These are phyloP conservation scores for Typha latifolia DNA, from an alignment of 176 grass and related monocot species.

Conservation along the genomic window DNA sequence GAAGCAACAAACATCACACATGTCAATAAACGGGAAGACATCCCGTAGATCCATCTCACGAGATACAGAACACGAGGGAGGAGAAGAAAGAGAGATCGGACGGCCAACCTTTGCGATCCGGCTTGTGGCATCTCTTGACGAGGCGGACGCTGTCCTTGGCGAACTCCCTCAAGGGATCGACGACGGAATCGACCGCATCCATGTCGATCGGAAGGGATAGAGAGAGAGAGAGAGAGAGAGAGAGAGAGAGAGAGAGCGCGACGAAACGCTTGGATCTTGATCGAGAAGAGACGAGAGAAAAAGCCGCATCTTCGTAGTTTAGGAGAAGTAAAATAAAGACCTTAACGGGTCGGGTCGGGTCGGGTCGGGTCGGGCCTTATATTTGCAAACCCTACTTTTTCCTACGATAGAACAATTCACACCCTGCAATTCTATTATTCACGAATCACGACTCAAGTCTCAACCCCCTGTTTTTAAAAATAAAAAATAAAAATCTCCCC, in stretches of 20 bases:
- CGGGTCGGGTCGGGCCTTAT: too few species aligned
- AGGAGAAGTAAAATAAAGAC: too few species aligned
- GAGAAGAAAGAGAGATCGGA: neutral
- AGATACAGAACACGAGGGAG: neutral
- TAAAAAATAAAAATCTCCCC: too few species aligned
- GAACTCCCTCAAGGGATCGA: constrained; percentile 90
- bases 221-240: neutral
- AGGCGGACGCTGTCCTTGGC: constrained; percentile 54
- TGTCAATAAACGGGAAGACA: too few species aligned
- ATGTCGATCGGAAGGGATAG: constrained; percentile 14
- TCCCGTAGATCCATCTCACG: neutral
- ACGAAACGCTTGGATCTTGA: neutral
- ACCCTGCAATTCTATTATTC: too few species aligned
- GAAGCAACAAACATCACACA: constrained; percentile 3
- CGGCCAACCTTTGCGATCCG: constrained; percentile 71
- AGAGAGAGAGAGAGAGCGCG: neutral
- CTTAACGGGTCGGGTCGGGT: too few species aligned
- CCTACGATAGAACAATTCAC: too few species aligned
- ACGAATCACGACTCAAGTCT: too few species aligned
- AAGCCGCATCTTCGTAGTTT: neutral
- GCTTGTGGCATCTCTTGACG: constrained; percentile 55
- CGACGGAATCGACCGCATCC: constrained; percentile 84
- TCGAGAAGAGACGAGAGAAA: neutral
- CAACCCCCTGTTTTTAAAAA: too few species aligned
- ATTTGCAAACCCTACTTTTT: too few species aligned